Conservation (phyloP, 768 basidiomycete genomes). For the Rhodotorula graminis region DNA sequence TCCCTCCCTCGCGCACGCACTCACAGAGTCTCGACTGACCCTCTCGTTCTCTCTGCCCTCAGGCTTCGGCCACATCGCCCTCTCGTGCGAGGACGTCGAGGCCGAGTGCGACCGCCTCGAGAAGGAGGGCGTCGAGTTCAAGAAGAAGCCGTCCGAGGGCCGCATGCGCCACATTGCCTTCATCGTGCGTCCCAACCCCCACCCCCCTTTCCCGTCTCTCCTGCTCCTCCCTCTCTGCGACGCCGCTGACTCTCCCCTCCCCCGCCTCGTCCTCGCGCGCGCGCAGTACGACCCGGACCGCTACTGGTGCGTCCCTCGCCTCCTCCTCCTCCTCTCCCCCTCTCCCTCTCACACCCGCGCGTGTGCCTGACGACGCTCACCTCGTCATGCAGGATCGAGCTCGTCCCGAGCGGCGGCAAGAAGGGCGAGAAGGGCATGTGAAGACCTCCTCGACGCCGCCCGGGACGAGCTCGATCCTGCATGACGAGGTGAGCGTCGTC, state of each 20-base stretch:
- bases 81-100: slow-evolving; percentile 76
- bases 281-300: slow-evolving; percentile 6
- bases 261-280: no score
- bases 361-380: no score
- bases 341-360: no score
- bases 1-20: no score
- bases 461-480: slow-evolving; percentile 15
- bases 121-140: slow-evolving; percentile 79
- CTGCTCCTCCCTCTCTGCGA: background rate
- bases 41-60: no score
- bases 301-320: background rate
- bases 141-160: slow-evolving; percentile 63
- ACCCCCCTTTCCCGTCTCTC: no score
- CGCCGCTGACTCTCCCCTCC: background rate
- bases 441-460: slow-evolving; percentile 9
- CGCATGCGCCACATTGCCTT: slow-evolving; percentile 31
- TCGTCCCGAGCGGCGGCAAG: slow-evolving; percentile 16
- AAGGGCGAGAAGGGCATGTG: no score
- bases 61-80: slow-evolving; percentile 81
- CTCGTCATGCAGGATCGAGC: slow-evolving; percentile 3
- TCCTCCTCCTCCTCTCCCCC: no score
- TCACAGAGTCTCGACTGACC: background rate
- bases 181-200: slow-evolving; percentile 20
- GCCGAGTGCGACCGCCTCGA: slow-evolving; percentile 71
- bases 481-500: no score